phyloP scores from a whole-genome alignment of 2,329 filamentous ascomycete species.

The Purpureocillium takamizusanense region DNA sequence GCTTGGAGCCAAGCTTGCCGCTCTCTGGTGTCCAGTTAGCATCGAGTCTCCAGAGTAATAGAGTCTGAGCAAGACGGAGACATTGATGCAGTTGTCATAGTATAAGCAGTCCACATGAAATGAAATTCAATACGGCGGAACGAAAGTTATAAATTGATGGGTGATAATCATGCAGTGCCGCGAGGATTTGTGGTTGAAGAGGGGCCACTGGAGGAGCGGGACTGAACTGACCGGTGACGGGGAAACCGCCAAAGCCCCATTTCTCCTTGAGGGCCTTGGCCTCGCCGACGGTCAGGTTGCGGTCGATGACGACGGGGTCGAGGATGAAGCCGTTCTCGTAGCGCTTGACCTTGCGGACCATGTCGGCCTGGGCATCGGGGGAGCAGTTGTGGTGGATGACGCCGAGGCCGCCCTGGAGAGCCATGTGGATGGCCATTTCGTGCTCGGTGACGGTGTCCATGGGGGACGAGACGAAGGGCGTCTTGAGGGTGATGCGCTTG shows the following conservation, averaged over 20 bases:
- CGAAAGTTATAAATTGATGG: conserved; percentile 94
- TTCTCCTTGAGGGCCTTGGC: conserved; percentile 90
- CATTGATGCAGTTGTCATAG: conserved; percentile 19
- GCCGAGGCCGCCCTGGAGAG: conserved; percentile 76
- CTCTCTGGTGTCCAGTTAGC: conserved; percentile 50
- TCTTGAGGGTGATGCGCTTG: conserved; percentile 92
- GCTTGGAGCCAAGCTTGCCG: conserved; percentile 88
- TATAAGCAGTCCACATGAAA: conserved; percentile 66
- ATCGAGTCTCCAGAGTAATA: conserved; percentile 8
- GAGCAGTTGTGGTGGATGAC: conserved; percentile 99
- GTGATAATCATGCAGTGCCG: conserved; percentile 65
- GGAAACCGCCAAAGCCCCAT: conserved; percentile 98
- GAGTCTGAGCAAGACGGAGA: conserved; percentile 4
- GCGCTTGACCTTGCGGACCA: conserved; percentile 98
- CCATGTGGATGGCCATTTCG: conserved; percentile 98
- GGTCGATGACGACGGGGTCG: conserved; percentile 86
- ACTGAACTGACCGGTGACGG: conserved; percentile 79
- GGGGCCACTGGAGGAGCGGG: conserved; percentile 7
- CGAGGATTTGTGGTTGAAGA: conserved; percentile 1
- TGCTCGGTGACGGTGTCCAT: conserved; percentile 99
- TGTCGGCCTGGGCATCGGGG: conserved; percentile 92
- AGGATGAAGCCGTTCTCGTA: conserved; percentile 99
- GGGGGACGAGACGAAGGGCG: conserved; percentile 91
- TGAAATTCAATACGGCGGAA: conserved; percentile 90
- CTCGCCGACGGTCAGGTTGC: conserved; percentile 80